Conservation (phyloP, 441 rosid genomes). For the Pelargonium citronellum region DNA sequence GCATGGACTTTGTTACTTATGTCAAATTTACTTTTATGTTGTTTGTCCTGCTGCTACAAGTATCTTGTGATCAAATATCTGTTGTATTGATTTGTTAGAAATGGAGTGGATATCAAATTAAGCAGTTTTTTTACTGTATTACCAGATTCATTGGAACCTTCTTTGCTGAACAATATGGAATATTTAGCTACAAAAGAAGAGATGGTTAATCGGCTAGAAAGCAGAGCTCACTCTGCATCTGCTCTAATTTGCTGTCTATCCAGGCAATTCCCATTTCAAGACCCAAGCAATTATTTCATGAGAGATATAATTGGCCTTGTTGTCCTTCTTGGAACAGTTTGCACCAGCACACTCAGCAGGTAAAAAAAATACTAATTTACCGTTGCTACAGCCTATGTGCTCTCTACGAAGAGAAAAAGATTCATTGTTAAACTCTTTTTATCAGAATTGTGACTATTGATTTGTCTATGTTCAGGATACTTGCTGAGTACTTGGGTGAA, state of each 20-base stretch:
- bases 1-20: not conserved
- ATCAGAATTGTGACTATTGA: not conserved
- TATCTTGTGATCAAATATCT: not conserved
- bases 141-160: constrained; percentile 38
- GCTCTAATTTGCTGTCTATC: constrained; percentile 32
- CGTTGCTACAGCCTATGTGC: not conserved
- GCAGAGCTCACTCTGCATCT: constrained; percentile 39
- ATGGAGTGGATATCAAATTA: not conserved
- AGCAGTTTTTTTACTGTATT: not conserved
- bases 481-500: constrained; percentile 58
- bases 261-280: constrained; percentile 14
- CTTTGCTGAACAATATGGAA: constrained; percentile 18
- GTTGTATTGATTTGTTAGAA: not conserved
- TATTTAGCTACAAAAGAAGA: constrained; percentile 36
- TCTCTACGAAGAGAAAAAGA: not conserved
- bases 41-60: not conserved
- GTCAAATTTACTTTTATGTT: not conserved
- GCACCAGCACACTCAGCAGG: constrained; percentile 51
- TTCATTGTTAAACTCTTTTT: not conserved
- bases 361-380: constrained; percentile 4
- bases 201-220: constrained; percentile 36
- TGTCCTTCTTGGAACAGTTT: constrained; percentile 61
- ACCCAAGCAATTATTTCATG: constrained; percentile 19
- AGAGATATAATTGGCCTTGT: constrained; percentile 49
- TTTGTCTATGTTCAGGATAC: constrained; percentile 32